Percentiles rank a stretch among this genome's conserved stretches.
phyloP scores from a whole-genome alignment of 1,284 basidiomycete genomes.

The Trametes versicolor region DNA sequence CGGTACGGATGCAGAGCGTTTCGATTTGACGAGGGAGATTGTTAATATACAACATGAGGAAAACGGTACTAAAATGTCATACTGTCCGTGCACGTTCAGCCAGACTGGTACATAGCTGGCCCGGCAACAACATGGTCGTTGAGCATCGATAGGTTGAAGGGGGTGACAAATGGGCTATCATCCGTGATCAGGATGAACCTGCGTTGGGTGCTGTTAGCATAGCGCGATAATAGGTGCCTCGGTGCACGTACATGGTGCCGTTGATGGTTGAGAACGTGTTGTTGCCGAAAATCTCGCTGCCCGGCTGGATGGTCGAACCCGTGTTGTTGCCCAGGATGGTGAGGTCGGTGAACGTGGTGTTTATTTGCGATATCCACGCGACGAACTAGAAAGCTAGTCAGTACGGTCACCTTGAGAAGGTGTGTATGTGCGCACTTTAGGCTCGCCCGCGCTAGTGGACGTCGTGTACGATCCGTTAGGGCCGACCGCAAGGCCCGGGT shows the following conservation, averaged over 20 bases:
- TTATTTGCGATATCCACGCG: constrained; percentile 69
- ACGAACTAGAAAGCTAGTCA: constrained; percentile 42
- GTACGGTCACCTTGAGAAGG: not conserved
- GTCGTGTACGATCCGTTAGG: constrained; percentile 66
- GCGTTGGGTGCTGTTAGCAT: not conserved
- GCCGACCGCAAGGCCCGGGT: constrained; percentile 60
- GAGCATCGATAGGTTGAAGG: constrained; percentile 64
- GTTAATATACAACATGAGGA: no score
- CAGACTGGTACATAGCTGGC: constrained; percentile 60
- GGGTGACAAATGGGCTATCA: constrained; percentile 61
- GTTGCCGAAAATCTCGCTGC: constrained; percentile 53
- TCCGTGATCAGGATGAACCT: constrained; percentile 67
- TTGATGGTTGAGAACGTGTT: constrained; percentile 52
- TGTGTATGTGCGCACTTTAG: constrained; percentile 46
- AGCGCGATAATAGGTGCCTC: not conserved
- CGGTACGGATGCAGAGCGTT: no score
- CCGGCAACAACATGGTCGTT: constrained; percentile 68
- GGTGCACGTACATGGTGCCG: constrained; percentile 55
- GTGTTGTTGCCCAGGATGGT: constrained; percentile 54
- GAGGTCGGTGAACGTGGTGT: constrained; percentile 69
- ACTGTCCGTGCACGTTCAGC: constrained; percentile 42
- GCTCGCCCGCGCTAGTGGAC: constrained; percentile 52
- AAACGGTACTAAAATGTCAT: no score
- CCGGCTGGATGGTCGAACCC: constrained; percentile 61
- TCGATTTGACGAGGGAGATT: no score